Evolutionary conservation across 139 green algal species (phyloP), one percentile per base, ranked within the genome.

Genomic region (Chlorella vulgaris): DNA sequence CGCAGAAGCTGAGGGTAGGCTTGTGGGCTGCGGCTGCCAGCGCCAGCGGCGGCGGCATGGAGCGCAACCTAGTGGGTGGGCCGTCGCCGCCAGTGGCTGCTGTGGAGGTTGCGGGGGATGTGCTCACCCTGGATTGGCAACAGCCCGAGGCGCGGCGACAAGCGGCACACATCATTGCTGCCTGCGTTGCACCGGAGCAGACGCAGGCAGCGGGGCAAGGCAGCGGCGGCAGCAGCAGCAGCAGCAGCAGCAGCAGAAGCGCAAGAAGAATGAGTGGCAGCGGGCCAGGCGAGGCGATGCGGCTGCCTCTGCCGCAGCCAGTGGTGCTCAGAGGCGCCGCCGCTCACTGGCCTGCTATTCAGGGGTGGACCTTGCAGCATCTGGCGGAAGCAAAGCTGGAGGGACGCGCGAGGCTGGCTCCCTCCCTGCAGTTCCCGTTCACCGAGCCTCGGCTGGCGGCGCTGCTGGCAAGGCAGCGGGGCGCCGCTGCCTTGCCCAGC

Each of bases 391-490:
- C 7, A 0, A 35, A 53, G 35, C 51, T 79, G 73, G 53, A 79
- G 53, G 73, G 73, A 24, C 53, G 73, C 0, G 53, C 73, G 2
- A 24, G 73, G 8, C 36, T 79, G 53, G 73, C 73, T 1, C 73
- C 73, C 8, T 79, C 73, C 26, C 73, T 79, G 5, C 53, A 69
- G 35, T 79, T 79, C 28, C 73, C 73, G 10, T 79, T 79, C 73
- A 79, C 73, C 7, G 73, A 79, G 53, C 73, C 53, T 6, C 35
- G 51, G 33, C 73, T 79, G 36, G 73, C 73, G 26, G 53, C 73
- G 1, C 7, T 79, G 35, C 21, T 68, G 22, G 73, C 73, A 35
- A 18, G 51, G 35, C 73, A 78, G 71, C 31, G 29, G 65, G 71
- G 73, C 35, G 53, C 33, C 18, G 36, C 73, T 6, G 73, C 73